A percentile compares a stretch with the other conserved stretches of the same genome.
Evolutionary conservation across 257 asterid species (phyloP).

Genomic region (Paulownia fortunei): DNA sequence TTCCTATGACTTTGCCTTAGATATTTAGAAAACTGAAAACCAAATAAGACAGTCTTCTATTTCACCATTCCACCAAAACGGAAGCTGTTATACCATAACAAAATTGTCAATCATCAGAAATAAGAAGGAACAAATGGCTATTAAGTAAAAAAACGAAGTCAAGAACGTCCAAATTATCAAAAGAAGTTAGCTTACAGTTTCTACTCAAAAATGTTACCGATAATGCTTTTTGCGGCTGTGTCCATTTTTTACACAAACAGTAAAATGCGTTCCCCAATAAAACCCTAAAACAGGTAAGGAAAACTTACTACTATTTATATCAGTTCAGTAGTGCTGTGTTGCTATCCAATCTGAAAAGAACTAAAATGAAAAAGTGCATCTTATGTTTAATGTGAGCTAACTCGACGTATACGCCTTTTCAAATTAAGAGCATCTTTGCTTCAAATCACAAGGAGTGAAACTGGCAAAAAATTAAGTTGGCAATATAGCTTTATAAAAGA

Average conservation of each 20-base stretch:
- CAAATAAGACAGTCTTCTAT: slow-evolving; percentile 11
- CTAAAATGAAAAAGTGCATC: neutral
- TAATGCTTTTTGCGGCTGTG: neutral
- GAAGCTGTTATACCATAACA: neutral
- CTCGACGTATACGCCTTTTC: neutral
- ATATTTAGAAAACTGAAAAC: slow-evolving; percentile 17
- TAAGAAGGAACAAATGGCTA: neutral
- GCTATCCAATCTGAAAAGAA: neutral
- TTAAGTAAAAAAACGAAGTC: slow-evolving; percentile 19
- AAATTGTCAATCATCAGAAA: neutral
- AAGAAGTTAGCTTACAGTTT: neutral
- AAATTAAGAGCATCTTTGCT: neutral
- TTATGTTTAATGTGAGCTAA: neutral
- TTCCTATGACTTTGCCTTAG: neutral
- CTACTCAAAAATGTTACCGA: neutral
- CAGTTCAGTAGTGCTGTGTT: too few species aligned
- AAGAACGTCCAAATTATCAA: neutral
- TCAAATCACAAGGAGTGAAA: neutral
- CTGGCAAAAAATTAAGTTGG: too few species aligned
- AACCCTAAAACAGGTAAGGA: neutral
- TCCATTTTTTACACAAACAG: neutral
- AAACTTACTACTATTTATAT: too few species aligned
- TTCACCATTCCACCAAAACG: neutral
- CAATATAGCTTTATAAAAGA: too few species aligned
- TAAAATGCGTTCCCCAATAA: neutral